Percentiles rank a stretch among this genome's conserved stretches.
Conservation (phyloP, 306 rosid genomes). For the Castanopsis chinensis region DNA sequence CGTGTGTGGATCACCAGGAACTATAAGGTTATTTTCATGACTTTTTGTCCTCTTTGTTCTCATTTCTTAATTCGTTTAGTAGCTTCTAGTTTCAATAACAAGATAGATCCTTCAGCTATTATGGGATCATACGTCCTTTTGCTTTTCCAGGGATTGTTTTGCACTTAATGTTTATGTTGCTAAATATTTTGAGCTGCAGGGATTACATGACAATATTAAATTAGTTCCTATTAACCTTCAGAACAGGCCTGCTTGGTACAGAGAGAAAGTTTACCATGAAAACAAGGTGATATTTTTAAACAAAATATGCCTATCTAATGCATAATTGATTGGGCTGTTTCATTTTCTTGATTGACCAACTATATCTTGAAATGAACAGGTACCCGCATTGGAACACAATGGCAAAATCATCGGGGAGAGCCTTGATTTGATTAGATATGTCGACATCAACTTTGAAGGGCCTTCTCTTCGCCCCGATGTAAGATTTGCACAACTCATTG, state of each 20-base stretch:
- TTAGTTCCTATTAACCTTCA: constrained; percentile 62
- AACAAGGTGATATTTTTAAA: constrained; percentile 43
- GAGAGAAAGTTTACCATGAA: constrained; percentile 70
- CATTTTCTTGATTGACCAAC: background rate
- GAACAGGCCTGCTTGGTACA: constrained; percentile 81
- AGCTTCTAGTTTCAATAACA: background rate
- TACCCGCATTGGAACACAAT: constrained; percentile 88
- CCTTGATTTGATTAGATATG: constrained; percentile 76
- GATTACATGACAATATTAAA: constrained; percentile 64
- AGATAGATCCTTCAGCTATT: background rate
- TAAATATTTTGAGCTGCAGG: constrained; percentile 40
- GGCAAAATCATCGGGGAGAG: constrained; percentile 82
- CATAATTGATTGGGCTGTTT: background rate
- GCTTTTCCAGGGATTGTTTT: background rate
- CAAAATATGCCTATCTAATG: background rate
- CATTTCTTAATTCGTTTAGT: background rate
- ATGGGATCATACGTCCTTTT: background rate
- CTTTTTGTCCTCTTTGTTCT: background rate
- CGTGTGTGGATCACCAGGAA: constrained; percentile 85
- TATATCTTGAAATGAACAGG: constrained; percentile 34
- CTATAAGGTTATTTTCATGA: constrained; percentile 48
- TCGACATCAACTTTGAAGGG: constrained; percentile 59
- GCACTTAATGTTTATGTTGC: background rate
- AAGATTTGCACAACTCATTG: constrained; percentile 15
- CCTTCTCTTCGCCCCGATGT: constrained; percentile 61